Evolutionary conservation across 2,329 filamentous ascomycete species (phyloP).

Genomic region (Albophoma yamanashiensis): DNA sequence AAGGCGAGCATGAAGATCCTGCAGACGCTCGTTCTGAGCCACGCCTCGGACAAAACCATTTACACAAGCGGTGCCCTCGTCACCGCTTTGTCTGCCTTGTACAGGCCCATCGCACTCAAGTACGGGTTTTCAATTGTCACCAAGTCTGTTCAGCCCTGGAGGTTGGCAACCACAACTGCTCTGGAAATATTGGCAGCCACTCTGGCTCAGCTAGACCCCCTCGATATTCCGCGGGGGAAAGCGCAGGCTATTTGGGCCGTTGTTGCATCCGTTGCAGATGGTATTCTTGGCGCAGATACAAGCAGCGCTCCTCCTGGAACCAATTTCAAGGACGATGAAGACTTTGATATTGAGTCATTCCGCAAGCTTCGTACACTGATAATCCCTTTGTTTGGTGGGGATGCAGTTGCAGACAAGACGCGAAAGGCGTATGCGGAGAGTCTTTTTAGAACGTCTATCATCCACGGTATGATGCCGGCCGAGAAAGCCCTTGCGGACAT

Average conservation of each 20-base stretch:
- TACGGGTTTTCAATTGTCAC: slow-evolving; percentile 67
- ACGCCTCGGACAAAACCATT: slow-evolving; percentile 54
- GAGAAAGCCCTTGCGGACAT: slow-evolving; percentile 45
- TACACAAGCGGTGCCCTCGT: slow-evolving; percentile 59
- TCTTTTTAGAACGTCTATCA: slow-evolving; percentile 72
- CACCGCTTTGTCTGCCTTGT: slow-evolving; percentile 55
- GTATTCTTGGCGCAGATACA: slow-evolving; percentile 58
- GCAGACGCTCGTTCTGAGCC: slow-evolving; percentile 45
- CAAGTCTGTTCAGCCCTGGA: slow-evolving; percentile 66
- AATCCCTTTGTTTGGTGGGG: slow-evolving; percentile 59
- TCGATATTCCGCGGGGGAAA: slow-evolving; percentile 31
- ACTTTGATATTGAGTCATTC: slow-evolving; percentile 73
- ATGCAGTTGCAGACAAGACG: slow-evolving; percentile 53
- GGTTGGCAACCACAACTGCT: slow-evolving; percentile 61
- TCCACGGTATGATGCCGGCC: slow-evolving; percentile 51
- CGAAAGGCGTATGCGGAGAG: slow-evolving; percentile 61
- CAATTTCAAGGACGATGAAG: slow-evolving; percentile 56
- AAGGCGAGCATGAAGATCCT: slow-evolving; percentile 69
- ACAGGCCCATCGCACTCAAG: slow-evolving; percentile 63
- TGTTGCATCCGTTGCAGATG: slow-evolving; percentile 53
- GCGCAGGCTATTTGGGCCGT: slow-evolving; percentile 57
- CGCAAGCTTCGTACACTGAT: slow-evolving; percentile 58
- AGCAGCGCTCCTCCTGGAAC: slow-evolving; percentile 31
- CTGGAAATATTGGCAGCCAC: slow-evolving; percentile 58
- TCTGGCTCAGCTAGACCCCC: slow-evolving; percentile 46